phyloP scores from a whole-genome alignment of 2,329 filamentous ascomycete genomes.

The Drechslerella dactyloides region DNA sequence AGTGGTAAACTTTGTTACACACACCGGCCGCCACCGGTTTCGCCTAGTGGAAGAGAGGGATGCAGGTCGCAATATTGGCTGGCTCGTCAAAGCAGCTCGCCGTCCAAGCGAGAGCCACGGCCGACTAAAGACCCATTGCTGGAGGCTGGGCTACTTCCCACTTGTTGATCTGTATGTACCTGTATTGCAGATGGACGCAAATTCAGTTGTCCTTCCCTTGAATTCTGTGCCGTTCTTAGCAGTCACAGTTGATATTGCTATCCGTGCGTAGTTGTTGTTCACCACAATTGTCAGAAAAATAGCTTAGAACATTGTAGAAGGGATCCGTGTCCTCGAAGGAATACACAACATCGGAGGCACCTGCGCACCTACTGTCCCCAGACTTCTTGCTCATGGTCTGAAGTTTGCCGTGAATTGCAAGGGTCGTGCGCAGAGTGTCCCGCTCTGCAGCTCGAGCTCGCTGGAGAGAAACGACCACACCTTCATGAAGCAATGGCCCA shows the following conservation, averaged over 20 bases:
- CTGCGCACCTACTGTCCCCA: neutral
- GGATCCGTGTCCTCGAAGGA: too few relatives aligned
- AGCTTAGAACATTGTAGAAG: too few relatives aligned
- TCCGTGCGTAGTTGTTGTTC: neutral
- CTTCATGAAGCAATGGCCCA: neutral
- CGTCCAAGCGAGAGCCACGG: neutral
- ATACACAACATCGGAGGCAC: too few relatives aligned
- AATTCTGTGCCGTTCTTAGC: constrained; percentile 1
- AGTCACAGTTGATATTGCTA: neutral
- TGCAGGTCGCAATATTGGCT: neutral
- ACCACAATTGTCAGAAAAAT: neutral
- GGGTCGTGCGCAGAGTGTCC: neutral
- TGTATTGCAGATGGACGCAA: neutral
- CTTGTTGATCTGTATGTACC: neutral
- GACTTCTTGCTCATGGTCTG: neutral
- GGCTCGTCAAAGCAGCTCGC: neutral
- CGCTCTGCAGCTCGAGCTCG: neutral
- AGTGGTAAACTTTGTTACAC: neutral
- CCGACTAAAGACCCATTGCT: neutral
- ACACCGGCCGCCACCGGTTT: neutral
- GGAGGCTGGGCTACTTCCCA: neutral
- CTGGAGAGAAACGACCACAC: neutral
- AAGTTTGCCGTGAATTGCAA: neutral
- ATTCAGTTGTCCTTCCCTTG: neutral
- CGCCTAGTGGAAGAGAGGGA: neutral